Evolutionary conservation across 1,284 basidiomycete species (phyloP).

Genomic region (Quambalaria eucalypti): DNA sequence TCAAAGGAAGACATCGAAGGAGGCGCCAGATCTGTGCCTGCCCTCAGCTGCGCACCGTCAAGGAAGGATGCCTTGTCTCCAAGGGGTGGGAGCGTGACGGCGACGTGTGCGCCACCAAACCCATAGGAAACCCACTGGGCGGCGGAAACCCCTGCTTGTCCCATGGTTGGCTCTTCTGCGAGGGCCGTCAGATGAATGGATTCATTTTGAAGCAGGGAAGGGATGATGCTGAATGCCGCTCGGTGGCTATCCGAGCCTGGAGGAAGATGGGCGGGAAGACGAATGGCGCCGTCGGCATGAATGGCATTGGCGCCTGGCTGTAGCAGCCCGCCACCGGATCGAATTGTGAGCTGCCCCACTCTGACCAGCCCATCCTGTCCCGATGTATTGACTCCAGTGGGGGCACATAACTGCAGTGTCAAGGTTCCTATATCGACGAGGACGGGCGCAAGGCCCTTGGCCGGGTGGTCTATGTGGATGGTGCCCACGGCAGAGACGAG

Average conservation of each 20-base stretch:
- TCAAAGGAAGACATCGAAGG: too few relatives aligned
- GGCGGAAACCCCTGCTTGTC: constrained; percentile 9
- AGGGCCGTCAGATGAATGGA: constrained; percentile 5
- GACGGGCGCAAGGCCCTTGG: constrained; percentile 6
- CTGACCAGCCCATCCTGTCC: constrained; percentile 5
- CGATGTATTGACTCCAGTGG: neutral
- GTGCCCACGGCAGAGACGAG: constrained; percentile 15
- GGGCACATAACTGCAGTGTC: constrained; percentile 1
- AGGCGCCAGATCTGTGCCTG: neutral
- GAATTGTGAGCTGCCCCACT: too few relatives aligned
- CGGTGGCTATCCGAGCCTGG: neutral
- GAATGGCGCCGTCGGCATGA: constrained; percentile 3
- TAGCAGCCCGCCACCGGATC: too few relatives aligned
- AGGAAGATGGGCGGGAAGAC: constrained; percentile 5
- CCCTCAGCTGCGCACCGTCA: constrained; percentile 23
- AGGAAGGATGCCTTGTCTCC: constrained; percentile 20
- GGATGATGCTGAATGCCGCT: constrained; percentile 10
- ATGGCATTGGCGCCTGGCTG: constrained; percentile 7
- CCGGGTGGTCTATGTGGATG: constrained; percentile 12
- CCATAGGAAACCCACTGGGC: constrained; percentile 20
- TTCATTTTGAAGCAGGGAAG: constrained; percentile 24
- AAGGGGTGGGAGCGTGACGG: constrained; percentile 18
- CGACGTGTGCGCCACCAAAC: constrained; percentile 14
- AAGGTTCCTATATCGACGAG: constrained; percentile 8
- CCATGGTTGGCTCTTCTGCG: constrained; percentile 4